These are phyloP conservation scores for Phoma sp. DNA, from an alignment of 2,329 filamentous ascomycete genomes.

Conservation along the genomic window DNA sequence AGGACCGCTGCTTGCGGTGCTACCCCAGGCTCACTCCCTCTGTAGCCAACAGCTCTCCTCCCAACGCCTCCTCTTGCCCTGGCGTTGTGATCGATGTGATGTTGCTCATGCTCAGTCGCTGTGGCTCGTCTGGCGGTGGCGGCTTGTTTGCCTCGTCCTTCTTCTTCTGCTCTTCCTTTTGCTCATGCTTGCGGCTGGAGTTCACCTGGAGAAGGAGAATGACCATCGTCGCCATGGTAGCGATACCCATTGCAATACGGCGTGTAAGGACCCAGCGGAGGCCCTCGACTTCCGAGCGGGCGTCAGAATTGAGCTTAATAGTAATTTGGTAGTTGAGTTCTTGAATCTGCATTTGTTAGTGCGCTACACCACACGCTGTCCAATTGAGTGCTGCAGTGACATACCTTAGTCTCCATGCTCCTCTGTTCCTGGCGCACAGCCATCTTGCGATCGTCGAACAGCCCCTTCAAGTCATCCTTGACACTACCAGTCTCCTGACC, in stretches of 20 bases:
- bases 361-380: too few relatives aligned
- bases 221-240: slow-evolving; percentile 22
- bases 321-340: slow-evolving; percentile 97
- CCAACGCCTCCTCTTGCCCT: slow-evolving; percentile 29
- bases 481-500: slow-evolving; percentile 81
- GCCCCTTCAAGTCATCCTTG: slow-evolving; percentile 89
- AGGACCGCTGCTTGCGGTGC: neutral
- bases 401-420: slow-evolving; percentile 77
- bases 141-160: slow-evolving; percentile 30
- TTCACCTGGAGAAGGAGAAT: slow-evolving; percentile 14
- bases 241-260: slow-evolving; percentile 62
- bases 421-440: slow-evolving; percentile 86
- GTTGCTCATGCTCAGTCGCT: neutral
- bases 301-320: slow-evolving; percentile 85
- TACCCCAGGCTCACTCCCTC: slow-evolving; percentile 44
- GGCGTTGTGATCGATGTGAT: neutral
- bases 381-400: neutral
- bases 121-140: slow-evolving; percentile 1
- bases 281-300: slow-evolving; percentile 89
- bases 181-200: slow-evolving; percentile 36
- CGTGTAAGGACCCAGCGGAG: slow-evolving; percentile 82
- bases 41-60: slow-evolving; percentile 40
- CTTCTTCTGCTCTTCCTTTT: slow-evolving; percentile 49
- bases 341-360: slow-evolving; percentile 67
- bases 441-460: slow-evolving; percentile 98